phyloP scores from a whole-genome alignment of 2,329 filamentous ascomycete genomes.

The Aspergillus sp. region DNA sequence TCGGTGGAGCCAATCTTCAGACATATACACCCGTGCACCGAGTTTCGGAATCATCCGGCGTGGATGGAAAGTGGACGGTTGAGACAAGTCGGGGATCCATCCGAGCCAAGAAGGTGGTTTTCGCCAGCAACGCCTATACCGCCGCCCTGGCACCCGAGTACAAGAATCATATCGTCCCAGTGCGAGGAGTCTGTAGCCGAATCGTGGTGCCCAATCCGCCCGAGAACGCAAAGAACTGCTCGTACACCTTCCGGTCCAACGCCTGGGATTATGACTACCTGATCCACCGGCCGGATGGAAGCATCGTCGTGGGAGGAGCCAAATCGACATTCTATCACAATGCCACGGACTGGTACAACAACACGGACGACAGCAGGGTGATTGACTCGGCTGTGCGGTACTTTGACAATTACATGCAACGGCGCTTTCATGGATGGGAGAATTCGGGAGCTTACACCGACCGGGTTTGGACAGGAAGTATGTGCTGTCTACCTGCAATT shows the following conservation, averaged over 20 bases:
- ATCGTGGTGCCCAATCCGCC: slow-evolving; percentile 27
- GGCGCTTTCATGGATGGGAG: slow-evolving; percentile 38
- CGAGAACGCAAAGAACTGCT: slow-evolving; percentile 35
- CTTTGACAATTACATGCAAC: slow-evolving; percentile 41
- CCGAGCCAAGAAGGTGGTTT: slow-evolving; percentile 62
- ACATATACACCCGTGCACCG: slow-evolving; percentile 50
- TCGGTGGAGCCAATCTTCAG: slow-evolving; percentile 52
- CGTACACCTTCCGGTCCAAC: slow-evolving; percentile 63
- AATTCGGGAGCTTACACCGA: slow-evolving; percentile 30
- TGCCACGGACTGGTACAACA: slow-evolving; percentile 45
- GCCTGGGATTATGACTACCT: slow-evolving; percentile 65
- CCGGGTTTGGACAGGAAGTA: slow-evolving; percentile 37
- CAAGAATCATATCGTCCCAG: slow-evolving; percentile 71
- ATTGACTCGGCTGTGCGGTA: slow-evolving; percentile 44
- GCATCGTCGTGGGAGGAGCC: slow-evolving; percentile 63
- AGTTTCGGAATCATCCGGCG: slow-evolving; percentile 25
- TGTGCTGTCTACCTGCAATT: slow-evolving; percentile 11
- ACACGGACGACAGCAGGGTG: slow-evolving; percentile 50
- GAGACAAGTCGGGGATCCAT: slow-evolving; percentile 69
- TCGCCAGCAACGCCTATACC: slow-evolving; percentile 84
- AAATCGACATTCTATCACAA: slow-evolving; percentile 45
- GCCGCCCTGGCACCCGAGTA: slow-evolving; percentile 71
- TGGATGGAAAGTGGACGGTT: slow-evolving; percentile 55
- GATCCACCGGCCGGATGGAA: slow-evolving; percentile 55
- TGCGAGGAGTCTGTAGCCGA: slow-evolving; percentile 56